Evolutionary conservation across 495 filamentous ascomycete genomes (phyloP), one percentile per base, ranked within the genome.

Genomic region (Podospora appendiculata): DNA sequence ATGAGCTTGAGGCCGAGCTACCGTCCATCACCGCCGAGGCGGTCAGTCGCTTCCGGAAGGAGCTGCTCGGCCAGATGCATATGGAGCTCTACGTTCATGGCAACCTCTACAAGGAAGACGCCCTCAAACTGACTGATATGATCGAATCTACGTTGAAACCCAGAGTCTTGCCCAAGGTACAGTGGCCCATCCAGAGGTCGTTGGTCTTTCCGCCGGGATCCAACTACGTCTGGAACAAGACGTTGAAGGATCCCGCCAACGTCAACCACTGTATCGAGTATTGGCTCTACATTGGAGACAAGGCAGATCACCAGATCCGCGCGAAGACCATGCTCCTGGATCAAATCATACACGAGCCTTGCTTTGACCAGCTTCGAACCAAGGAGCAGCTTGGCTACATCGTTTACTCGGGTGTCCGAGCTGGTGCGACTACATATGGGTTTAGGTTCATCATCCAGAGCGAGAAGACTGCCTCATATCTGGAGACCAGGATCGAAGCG

Each of bases 311-410:
- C 25, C 55, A 57, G 3, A 63, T 92, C 10, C 77, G 87, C 13
- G 86, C 90, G 13, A 90, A 89, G 71, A 75, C 87, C 0, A 75
- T 90, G 42, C 77, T 99, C 8, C 77, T 96, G 47, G 84, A 88
- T n/a, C 94, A 99, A 65, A 81, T 96, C 69, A 84, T 88, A 1
- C 86, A 95, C 44, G 93, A 99, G 74, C 90, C 90, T 14, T 86
- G 83, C 19, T 99, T 97, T 65, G 88, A 99, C 66, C 88, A 91
- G 63, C 76, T 99, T 2, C 83, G 93, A 41, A 96, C 93, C 41
- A 96, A 96, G 66, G 93, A 99, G 66, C 93, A 99, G 67, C 85
- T 99, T 8, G 93, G 93, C 12, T 99, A 99, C 61, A 85, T 97
- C 43, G 93, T 99, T 1, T 95, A 87, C 72, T 92, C 86, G 45